Evolutionary conservation across 2,329 filamentous ascomycete genomes (phyloP).

Genomic region (Kalaharituber pfeilii): DNA sequence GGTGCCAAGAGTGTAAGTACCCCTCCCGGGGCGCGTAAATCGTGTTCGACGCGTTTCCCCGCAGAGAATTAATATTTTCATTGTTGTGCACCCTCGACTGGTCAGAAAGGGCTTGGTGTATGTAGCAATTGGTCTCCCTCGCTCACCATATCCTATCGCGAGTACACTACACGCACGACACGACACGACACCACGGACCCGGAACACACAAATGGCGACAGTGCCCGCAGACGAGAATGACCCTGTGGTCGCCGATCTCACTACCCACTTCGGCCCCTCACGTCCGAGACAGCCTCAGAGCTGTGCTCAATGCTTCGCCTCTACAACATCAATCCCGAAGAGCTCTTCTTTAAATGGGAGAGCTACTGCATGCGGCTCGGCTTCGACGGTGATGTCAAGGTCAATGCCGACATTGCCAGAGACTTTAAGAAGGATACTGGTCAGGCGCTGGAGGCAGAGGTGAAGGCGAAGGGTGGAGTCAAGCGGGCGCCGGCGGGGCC

Average conservation of each 20-base stretch:
- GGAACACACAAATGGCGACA: conserved; percentile 37
- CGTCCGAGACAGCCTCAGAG: conserved; percentile 62
- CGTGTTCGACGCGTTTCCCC: too few relatives aligned
- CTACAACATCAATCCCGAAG: conserved; percentile 63
- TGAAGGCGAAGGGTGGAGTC: background rate
- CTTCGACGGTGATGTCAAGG: conserved; percentile 54
- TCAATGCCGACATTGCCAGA: conserved; percentile 52
- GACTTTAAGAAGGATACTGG: conserved; percentile 76
- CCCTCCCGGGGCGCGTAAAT: too few relatives aligned
- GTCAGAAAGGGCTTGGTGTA: too few relatives aligned
- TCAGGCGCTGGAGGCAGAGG: conserved; percentile 60
- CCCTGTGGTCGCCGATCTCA: conserved; percentile 39
- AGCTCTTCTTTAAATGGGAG: conserved; percentile 98
- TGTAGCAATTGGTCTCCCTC: too few relatives aligned
- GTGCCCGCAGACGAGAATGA: too few relatives aligned
- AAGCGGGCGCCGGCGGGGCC: background rate
- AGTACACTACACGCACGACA: too few relatives aligned
- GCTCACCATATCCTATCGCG: too few relatives aligned
- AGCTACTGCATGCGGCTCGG: conserved; percentile 85
- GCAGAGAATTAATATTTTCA: too few relatives aligned
- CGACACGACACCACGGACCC: too few relatives aligned
- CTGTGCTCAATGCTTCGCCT: conserved; percentile 72
- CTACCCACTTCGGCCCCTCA: conserved; percentile 40
- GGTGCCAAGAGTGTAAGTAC: too few relatives aligned
- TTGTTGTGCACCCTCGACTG: too few relatives aligned